Evolutionary conservation across 164 flowering plant species (phyloP), one percentile per base, ranked within the genome.

Genomic region (Taxillus chinensis): DNA sequence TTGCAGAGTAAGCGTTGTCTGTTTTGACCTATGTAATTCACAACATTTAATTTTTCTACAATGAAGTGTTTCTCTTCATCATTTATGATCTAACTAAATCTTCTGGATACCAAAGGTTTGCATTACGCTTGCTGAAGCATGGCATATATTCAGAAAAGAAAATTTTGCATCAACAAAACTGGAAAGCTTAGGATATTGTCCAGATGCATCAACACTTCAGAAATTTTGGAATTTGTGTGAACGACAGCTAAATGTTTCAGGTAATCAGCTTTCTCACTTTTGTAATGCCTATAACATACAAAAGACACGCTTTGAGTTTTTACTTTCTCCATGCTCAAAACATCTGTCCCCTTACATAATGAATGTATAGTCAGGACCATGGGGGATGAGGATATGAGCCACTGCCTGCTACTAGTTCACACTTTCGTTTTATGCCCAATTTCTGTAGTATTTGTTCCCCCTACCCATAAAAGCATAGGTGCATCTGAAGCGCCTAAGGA

Each of bases 151-250:
- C 64, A 84, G 78, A 68, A 82, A 74, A 74, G 48, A 80, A 41
- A 86, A 73, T 64, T 89, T 78, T 76, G 72, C 82, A 55, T 76
- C 85, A 53, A 81, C 92, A 60, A 80, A 78, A 69, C 65, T 95
- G 79, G 90, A 85, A 75, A 64, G 62, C 8, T 73, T 95, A 62
- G 97, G 93, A 45, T 85, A 74, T 66, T 71, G 73, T 71, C 93
- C 99, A 37, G 86, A 85, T 53, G 39, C 58, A 43, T 45, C 79
- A 64, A 61, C 65, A 70, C 65, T 92, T 73, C 71, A 78, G 64
- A 87, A 83, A 62, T 95, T 83, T 61, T 95, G 96, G 97, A 77
- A 71, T 68, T 80, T 95, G 41, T 86, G 97, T 79, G 92, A 85
- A 67, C 82, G 72, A 45, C 89, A 79, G 67, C 86, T 95, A 12